Conservation (phyloP, 768 basidiomycete genomes). For the Lentinula guzmanii region DNA sequence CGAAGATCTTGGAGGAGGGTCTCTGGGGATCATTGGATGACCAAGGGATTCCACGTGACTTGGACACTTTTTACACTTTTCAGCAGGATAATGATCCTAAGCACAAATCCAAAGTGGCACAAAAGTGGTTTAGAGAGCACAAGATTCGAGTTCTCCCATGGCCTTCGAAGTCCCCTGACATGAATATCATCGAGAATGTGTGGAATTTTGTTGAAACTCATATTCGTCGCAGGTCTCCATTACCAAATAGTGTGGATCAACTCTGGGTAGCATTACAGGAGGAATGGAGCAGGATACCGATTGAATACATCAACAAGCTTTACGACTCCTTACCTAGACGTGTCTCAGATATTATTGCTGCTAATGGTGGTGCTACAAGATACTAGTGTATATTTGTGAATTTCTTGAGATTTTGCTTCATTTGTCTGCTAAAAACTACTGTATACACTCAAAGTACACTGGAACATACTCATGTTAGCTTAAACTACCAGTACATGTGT, state of each 20-base stretch:
- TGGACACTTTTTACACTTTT: constrained; percentile 11
- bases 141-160: constrained; percentile 12
- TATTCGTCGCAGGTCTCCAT: not conserved
- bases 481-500: too few relatives aligned
- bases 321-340: not conserved
- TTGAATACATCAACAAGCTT: not conserved
- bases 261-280: not conserved
- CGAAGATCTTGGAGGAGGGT: constrained; percentile 15
- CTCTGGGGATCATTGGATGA: constrained; percentile 11
- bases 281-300: not conserved
- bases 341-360: too few relatives aligned
- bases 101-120: constrained; percentile 12
- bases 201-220: constrained; percentile 14
- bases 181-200: constrained; percentile 23
- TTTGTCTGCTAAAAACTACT: too few relatives aligned
- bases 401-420: too few relatives aligned
- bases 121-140: constrained; percentile 14
- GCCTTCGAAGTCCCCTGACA: constrained; percentile 20
- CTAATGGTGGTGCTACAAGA: too few relatives aligned
- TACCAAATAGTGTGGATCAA: not conserved
- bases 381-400: too few relatives aligned
- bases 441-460: too few relatives aligned
- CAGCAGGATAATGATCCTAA: constrained; percentile 20
- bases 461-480: too few relatives aligned
- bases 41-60: not conserved